These are phyloP conservation scores for Ogataea glucozyma DNA, from an alignment of 805 yeast species.

Conservation along the genomic window DNA sequence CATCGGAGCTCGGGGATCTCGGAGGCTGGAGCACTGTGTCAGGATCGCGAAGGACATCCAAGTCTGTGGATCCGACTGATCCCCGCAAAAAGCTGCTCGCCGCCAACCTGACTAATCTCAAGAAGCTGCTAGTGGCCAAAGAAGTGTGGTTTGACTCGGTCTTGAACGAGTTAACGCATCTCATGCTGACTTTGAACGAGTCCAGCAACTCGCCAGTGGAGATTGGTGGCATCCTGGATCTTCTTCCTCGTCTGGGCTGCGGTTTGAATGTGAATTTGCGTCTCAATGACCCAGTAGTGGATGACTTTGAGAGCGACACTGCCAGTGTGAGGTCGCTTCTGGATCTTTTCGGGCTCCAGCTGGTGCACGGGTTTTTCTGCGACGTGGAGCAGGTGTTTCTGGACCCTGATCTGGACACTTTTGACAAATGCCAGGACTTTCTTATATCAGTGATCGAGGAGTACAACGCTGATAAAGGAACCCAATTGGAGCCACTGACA, in stretches of 20 bases:
- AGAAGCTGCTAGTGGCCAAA: constrained; percentile 23
- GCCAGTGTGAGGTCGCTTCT: constrained; percentile 24
- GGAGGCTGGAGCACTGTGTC: constrained; percentile 27
- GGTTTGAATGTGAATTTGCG: constrained; percentile 76
- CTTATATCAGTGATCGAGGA: constrained; percentile 25
- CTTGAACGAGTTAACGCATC: constrained; percentile 51
- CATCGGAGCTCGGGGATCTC: constrained; percentile 36
- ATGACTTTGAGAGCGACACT: constrained; percentile 24
- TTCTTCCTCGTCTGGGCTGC: constrained; percentile 62
- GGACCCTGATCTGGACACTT: constrained; percentile 18
- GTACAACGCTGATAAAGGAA: constrained; percentile 1
- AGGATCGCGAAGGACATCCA: constrained; percentile 2
- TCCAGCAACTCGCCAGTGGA: constrained; percentile 26
- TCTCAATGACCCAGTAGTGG: constrained; percentile 44
- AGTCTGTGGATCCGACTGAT: too few species aligned
- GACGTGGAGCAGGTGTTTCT: constrained; percentile 1
- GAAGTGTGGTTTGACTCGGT: constrained; percentile 41
- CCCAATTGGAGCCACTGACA: constrained; percentile 10
- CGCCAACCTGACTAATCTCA: constrained; percentile 21
- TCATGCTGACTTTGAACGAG: constrained; percentile 38
- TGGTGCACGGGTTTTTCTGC: constrained; percentile 74
- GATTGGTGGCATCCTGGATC: constrained; percentile 45
- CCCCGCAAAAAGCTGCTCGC: not conserved
- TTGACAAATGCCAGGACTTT: constrained; percentile 35
- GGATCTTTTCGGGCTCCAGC: constrained; percentile 30